These are phyloP conservation scores for Colletotrichum plurivorum DNA, from an alignment of 2,329 filamentous ascomycete genomes.

Conservation along the genomic window DNA sequence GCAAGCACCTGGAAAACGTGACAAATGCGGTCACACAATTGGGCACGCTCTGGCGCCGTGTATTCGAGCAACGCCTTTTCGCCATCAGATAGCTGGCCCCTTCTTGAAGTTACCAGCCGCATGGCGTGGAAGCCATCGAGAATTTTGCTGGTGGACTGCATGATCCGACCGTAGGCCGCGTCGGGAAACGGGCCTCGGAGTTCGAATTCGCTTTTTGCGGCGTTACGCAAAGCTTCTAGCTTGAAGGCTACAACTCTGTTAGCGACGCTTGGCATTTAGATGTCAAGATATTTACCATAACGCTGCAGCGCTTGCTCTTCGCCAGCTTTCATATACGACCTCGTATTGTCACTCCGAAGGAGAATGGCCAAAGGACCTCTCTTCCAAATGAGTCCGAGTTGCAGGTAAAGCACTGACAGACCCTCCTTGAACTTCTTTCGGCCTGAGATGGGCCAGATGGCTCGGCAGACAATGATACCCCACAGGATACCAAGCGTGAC, in stretches of 20 bases:
- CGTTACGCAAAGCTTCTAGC: constrained; percentile 79
- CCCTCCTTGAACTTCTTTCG: constrained; percentile 91
- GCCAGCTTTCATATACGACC: constrained; percentile 86
- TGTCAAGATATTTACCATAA: constrained; percentile 63
- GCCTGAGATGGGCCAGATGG: constrained; percentile 95
- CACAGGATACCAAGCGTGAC: constrained; percentile 91
- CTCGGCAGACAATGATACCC: constrained; percentile 89
- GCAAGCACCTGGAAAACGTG: constrained; percentile 91
- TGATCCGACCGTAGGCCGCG: constrained; percentile 78
- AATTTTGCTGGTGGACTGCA: constrained; percentile 85
- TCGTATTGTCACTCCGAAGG: constrained; percentile 68
- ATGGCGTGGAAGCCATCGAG: constrained; percentile 96
- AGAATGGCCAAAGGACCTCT: constrained; percentile 87
- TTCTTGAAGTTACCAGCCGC: constrained; percentile 91
- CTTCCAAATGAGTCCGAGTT: constrained; percentile 97
- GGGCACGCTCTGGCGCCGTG: constrained; percentile 82
- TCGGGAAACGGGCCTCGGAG: constrained; percentile 89
- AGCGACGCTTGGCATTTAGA: neutral
- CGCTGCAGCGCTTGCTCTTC: constrained; percentile 91
- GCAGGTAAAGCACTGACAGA: constrained; percentile 90
- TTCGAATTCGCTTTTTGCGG: constrained; percentile 89
- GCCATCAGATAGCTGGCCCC: constrained; percentile 80
- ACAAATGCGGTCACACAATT: constrained; percentile 89
- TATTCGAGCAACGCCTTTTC: constrained; percentile 86
- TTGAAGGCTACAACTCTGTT: constrained; percentile 64